Base-by-base conservation (phyloP, 306 rosid species). In the Lablab purpureus region DNA sequence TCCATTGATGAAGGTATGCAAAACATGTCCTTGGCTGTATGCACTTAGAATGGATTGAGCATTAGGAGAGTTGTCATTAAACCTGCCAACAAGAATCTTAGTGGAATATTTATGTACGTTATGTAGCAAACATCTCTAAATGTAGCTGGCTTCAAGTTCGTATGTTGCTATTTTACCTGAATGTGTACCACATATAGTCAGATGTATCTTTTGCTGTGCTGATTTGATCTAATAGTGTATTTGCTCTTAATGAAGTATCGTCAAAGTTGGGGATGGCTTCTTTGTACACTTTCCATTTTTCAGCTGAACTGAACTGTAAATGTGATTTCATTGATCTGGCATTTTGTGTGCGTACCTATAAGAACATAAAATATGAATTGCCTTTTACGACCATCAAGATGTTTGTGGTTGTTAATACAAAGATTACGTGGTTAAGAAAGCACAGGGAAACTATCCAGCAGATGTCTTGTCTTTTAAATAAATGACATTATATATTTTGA, bases 1-100 rank as follows among this genome's bases (percentile, higher is more conserved):
- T 78, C 96, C 97, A 50, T 95, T 91, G 77, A 90, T 67, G 67
- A 88, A 91, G 2, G 88, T 85, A 71, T 89, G 98, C 85, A 95
- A 45, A 60, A 86, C 90, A 73, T 95, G 98, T 36, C 97, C 92
- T 5, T 22, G 73, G 70, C 96, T 88, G 55, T 56, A 9, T 51
- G 88, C 94, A 43, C 77, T 75, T 9, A 95, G 91, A 37, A 32
- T 67, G 47, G 88, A 81, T 60, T 70, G 74, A 46, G 79, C 67
- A 50, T 60, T 60, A 12, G 85, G 82, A 27, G 71, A 58, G 15
- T 74, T 62, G 23, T 18, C 45, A 22, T 45, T 0, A 51, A 74
- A 3, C 65, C 89, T 88, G 79, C 70, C 67, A 71, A 64, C 70
- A 37, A 60, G 27, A 66, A 73, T 72, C 73, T 68, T 49, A 74